Evolutionary conservation across 805 yeast genomes (phyloP).

Genomic region (Cyberlindnera maclurae): DNA sequence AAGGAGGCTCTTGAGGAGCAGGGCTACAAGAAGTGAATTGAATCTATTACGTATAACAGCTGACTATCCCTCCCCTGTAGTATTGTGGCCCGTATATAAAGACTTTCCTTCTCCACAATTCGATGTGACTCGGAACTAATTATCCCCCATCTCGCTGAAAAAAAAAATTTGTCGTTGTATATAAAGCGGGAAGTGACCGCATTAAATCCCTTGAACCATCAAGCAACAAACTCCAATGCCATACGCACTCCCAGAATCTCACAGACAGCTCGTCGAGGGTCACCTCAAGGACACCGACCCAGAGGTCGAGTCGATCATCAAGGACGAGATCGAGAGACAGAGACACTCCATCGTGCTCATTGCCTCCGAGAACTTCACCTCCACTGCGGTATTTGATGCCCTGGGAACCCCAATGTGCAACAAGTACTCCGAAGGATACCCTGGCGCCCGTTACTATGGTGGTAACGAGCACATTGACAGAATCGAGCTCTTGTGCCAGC

Average conservation of each 20-base stretch:
- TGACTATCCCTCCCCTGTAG: too few relatives aligned
- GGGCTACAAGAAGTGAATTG: constrained; percentile 24
- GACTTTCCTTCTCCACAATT: too few relatives aligned
- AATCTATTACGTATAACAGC: too few relatives aligned
- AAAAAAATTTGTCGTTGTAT: too few relatives aligned
- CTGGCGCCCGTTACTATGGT: constrained; percentile 98
- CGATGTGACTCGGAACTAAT: background rate
- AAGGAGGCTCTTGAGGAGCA: constrained; percentile 35
- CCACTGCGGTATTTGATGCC: constrained; percentile 92
- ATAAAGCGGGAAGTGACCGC: background rate
- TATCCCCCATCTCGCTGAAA: too few relatives aligned
- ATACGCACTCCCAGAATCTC: constrained; percentile 64
- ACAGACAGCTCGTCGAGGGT: constrained; percentile 59
- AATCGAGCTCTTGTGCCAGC: constrained; percentile 87
- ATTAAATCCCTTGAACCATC: background rate
- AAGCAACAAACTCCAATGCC: too few relatives aligned
- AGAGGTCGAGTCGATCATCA: constrained; percentile 64
- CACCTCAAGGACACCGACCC: constrained; percentile 60
- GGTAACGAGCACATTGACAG: constrained; percentile 96
- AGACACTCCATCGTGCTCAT: constrained; percentile 88
- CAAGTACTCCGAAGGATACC: constrained; percentile 98
- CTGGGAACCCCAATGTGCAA: constrained; percentile 97
- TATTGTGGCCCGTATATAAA: too few relatives aligned
- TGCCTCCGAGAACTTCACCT: constrained; percentile 96
- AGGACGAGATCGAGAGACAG: constrained; percentile 85